Evolutionary conservation across 352 stramenopile genomes (phyloP), one percentile per base, ranked within the genome.

Genomic region (Globisporangium carolinianum): DNA sequence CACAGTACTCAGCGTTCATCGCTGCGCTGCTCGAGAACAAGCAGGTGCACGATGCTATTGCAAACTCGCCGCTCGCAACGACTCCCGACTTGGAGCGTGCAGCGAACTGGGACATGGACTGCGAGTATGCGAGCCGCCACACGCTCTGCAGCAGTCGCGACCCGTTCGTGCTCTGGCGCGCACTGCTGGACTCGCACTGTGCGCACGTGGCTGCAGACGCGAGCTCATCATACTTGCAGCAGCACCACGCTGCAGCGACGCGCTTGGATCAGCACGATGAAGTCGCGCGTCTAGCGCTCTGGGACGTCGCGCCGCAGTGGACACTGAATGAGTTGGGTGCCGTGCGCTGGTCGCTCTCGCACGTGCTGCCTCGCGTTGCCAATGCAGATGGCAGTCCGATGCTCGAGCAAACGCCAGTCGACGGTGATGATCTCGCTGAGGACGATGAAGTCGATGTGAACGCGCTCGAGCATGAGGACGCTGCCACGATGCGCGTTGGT

Each of bases 161-260:
- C 11, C 60, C 47, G 32, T 61, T 65, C 32, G 60, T 57, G 12
- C 41, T 65, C 9, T 65, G 60, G 60, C 50, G 42, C 10, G 56
- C 24, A 5, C 10, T 50, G 2, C 5, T 55, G 24, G 24, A 3
- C 24, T 32, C 24, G 24, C 24, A 32, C 24, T 32, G 24, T 32
- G 24, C 24, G 24, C 24, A 32, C 24, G 24, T 32, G 1, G 24
- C 24, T 32, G 24, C 3, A 32, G 24, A 3, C 24, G 24, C 24
- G 24, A 32, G 24, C 3, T 32, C 24, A 32, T 32, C 24, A 32
- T 32, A 32, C 24, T 32, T 32, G 24, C 24, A 32, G 24, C 24
- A 32, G 2, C 24, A 32, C 24, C 24, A 32, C 24, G 2, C 24
- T 32, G 24, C 24, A 43, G 11, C 39, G 39, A 12, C 39, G 11